Percentiles rank a stretch among this genome's conserved stretches.
These are phyloP conservation scores for Amanita phalloides DNA, from an alignment of 768 basidiomycete genomes.

Conservation along the genomic window DNA sequence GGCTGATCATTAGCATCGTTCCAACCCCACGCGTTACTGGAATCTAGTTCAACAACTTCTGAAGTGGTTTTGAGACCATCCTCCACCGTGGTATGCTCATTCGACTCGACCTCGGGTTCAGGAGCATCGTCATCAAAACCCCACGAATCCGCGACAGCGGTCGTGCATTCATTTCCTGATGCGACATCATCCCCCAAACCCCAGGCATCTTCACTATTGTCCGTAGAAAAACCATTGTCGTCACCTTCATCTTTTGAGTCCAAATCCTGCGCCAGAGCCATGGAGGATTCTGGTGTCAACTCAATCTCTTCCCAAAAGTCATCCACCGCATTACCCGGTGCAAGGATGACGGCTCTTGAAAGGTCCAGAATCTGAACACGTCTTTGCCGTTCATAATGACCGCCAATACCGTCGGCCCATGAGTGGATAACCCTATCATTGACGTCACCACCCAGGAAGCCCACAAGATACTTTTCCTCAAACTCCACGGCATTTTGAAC, in stretches of 20 bases:
- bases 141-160: slow-evolving; percentile 34
- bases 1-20: slow-evolving; percentile 40
- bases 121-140: slow-evolving; percentile 39
- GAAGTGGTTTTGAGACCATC: slow-evolving; percentile 3
- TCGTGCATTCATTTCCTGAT: slow-evolving; percentile 13
- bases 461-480: slow-evolving; percentile 45
- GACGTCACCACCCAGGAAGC: slow-evolving; percentile 35
- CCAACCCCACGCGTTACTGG: slow-evolving; percentile 70
- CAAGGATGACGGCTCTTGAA: slow-evolving; percentile 46
- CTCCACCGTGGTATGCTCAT: slow-evolving; percentile 6
- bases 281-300: slow-evolving; percentile 17
- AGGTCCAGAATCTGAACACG: slow-evolving; percentile 54
- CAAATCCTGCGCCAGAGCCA: slow-evolving; percentile 19
- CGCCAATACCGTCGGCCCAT: slow-evolving; percentile 60
- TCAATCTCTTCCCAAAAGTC: slow-evolving; percentile 33
- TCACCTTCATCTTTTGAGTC: slow-evolving; percentile 8
- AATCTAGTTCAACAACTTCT: slow-evolving; percentile 17
- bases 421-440: slow-evolving; percentile 44
- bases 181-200: slow-evolving; percentile 25
- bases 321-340: slow-evolving; percentile 22
- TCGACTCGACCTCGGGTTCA: slow-evolving; percentile 12
- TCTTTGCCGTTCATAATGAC: slow-evolving; percentile 73
- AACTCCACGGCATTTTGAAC: slow-evolving; percentile 50
- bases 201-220: slow-evolving; percentile 18
- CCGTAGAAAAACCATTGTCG: not conserved